phyloP scores from a whole-genome alignment of 2,329 filamentous ascomycete genomes.

The Neopestalotiopsis clavispora region DNA sequence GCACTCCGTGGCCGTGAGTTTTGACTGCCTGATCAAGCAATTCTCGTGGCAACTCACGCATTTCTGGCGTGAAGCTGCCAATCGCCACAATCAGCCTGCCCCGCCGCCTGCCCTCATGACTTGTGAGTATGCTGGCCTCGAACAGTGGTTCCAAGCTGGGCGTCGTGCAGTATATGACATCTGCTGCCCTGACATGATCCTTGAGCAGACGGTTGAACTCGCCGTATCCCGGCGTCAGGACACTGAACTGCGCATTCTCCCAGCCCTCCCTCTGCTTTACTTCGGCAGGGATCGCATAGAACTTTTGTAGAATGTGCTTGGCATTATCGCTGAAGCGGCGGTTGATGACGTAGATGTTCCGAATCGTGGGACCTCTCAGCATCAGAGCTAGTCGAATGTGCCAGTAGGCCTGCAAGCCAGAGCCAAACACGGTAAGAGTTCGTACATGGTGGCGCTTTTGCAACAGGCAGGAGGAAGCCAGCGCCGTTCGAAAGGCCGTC shows the following conservation, averaged over 20 bases:
- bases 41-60: slow-evolving; percentile 83
- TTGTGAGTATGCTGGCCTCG: slow-evolving; percentile 73
- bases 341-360: slow-evolving; percentile 83
- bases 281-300: slow-evolving; percentile 47
- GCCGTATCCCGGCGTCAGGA: slow-evolving; percentile 72
- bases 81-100: slow-evolving; percentile 75
- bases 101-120: slow-evolving; percentile 70
- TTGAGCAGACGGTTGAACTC: slow-evolving; percentile 71
- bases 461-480: slow-evolving; percentile 72
- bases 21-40: slow-evolving; percentile 67
- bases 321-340: slow-evolving; percentile 68
- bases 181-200: slow-evolving; percentile 72
- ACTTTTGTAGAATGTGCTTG: slow-evolving; percentile 52
- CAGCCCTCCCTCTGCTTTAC: slow-evolving; percentile 65
- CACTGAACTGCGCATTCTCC: slow-evolving; percentile 68
- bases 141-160: slow-evolving; percentile 78
- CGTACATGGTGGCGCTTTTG: slow-evolving; percentile 70
- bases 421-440: slow-evolving; percentile 83
- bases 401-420: slow-evolving; percentile 92
- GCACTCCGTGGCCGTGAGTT: slow-evolving; percentile 53
- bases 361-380: slow-evolving; percentile 72
- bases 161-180: slow-evolving; percentile 89
- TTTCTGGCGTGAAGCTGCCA: slow-evolving; percentile 71
- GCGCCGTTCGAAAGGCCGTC: slow-evolving; percentile 80
- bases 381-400: slow-evolving; percentile 85